A percentile compares a stretch with the other conserved stretches of the same genome.
Conservation (phyloP, 2,329 filamentous ascomycete species). For the Aspergillus ruber region DNA sequence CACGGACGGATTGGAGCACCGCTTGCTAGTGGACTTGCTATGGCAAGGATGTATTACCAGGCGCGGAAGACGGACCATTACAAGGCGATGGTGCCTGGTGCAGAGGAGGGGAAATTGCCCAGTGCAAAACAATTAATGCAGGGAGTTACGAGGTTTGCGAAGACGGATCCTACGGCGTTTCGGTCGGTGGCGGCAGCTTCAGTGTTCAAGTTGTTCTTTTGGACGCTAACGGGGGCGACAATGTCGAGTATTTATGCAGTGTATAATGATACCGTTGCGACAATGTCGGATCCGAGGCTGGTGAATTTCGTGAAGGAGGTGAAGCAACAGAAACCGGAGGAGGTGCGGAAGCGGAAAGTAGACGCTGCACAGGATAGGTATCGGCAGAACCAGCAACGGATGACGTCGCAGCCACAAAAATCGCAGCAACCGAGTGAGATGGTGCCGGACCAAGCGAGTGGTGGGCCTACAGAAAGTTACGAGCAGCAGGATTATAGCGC, state of each 20-base stretch:
- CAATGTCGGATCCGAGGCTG: slow-evolving; percentile 19
- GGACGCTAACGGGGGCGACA: slow-evolving; percentile 4
- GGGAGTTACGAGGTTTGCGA: slow-evolving; percentile 2
- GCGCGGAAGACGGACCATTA: slow-evolving; percentile 5
- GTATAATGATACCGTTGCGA: slow-evolving; percentile 7
- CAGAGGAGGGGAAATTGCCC: not conserved
- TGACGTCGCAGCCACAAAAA: not conserved
- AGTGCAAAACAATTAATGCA: slow-evolving; percentile 4
- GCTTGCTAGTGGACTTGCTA: slow-evolving; percentile 8
- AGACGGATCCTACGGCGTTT: slow-evolving; percentile 5
- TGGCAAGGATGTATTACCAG: slow-evolving; percentile 8
- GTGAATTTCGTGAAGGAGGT: slow-evolving; percentile 15
- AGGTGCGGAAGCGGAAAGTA: slow-evolving; percentile 14
- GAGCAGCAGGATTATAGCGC: slow-evolving; percentile 1
- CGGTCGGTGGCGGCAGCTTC: not conserved
- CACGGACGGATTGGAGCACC: slow-evolving; percentile 15
- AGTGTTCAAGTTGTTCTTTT: slow-evolving; percentile 13
- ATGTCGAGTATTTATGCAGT: slow-evolving; percentile 5
- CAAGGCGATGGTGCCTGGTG: not conserved
- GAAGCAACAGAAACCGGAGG: slow-evolving; percentile 13
- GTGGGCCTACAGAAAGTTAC: slow-evolving; percentile 1
- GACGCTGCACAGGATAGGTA: slow-evolving; percentile 7
- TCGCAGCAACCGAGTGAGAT: slow-evolving; percentile 2
- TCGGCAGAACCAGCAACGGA: slow-evolving; percentile 1
- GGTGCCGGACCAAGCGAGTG: slow-evolving; percentile 1